phyloP scores from a whole-genome alignment of 2,329 filamentous ascomycete species.

The Exophiala calicioides region DNA sequence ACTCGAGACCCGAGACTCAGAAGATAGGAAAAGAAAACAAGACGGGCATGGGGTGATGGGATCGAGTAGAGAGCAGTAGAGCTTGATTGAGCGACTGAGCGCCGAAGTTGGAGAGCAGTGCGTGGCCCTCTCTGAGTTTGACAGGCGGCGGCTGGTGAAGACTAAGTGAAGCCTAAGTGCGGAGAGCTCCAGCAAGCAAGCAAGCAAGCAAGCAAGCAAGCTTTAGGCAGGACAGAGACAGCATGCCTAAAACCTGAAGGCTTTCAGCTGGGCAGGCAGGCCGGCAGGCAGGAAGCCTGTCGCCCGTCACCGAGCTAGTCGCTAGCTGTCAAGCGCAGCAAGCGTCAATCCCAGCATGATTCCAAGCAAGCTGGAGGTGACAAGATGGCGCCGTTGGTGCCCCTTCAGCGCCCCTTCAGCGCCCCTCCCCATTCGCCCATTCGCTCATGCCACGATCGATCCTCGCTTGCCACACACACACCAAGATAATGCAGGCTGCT shows the following conservation, averaged over 20 bases:
- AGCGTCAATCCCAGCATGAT: too few species aligned
- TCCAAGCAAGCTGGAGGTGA: conserved; percentile 2
- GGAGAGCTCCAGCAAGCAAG: conserved; percentile 4
- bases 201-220: too few species aligned
- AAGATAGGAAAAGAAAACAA: too few species aligned
- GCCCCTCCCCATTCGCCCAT: neutral
- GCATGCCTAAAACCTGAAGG: too few species aligned
- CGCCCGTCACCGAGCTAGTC: too few species aligned
- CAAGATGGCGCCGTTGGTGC: neutral
- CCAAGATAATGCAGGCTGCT: neutral
- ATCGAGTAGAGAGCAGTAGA: neutral
- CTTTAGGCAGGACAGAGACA: too few species aligned
- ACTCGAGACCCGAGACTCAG: too few species aligned
- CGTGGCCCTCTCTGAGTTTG: neutral
- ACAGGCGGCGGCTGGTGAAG: conserved; percentile 2
- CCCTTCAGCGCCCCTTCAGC: too few species aligned
- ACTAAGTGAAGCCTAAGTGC: neutral
- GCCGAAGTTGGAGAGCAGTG: too few species aligned
- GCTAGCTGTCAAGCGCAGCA: too few species aligned
- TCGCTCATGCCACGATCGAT: conserved; percentile 1
- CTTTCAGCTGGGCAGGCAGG: too few species aligned
- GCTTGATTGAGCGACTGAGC: neutral
- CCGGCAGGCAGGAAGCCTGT: too few species aligned
- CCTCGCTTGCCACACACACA: conserved; percentile 1
- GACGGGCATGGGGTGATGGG: conserved; percentile 4